phyloP scores from a whole-genome alignment of 2,329 filamentous ascomycete species.

The Claviceps humidiphila region DNA sequence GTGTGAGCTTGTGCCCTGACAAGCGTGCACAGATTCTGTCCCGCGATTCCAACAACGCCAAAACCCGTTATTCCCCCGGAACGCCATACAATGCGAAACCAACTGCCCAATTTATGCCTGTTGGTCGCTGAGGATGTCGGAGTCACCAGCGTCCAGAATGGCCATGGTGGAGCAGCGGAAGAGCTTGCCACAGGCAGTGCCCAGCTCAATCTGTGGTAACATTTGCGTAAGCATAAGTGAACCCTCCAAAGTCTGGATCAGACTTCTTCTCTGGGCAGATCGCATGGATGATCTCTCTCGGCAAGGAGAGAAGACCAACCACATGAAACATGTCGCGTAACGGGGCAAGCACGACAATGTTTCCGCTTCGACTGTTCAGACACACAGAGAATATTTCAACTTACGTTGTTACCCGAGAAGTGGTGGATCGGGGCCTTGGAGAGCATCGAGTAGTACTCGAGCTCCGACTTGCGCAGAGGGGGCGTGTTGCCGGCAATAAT shows the following conservation, averaged over 20 bases:
- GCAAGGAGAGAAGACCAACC: slow-evolving; percentile 2
- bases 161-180: slow-evolving; percentile 98
- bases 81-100: slow-evolving; percentile 27
- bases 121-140: slow-evolving; percentile 83
- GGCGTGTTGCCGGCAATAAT: slow-evolving; percentile 90
- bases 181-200: slow-evolving; percentile 96
- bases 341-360: not conserved
- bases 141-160: slow-evolving; percentile 94
- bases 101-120: slow-evolving; percentile 35
- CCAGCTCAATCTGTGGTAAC: slow-evolving; percentile 74
- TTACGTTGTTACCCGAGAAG: slow-evolving; percentile 97
- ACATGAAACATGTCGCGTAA: not conserved
- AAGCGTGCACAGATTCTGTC: too few relatives aligned
- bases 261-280: slow-evolving; percentile 87
- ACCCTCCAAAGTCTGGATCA: slow-evolving; percentile 79
- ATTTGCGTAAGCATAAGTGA: slow-evolving; percentile 43
- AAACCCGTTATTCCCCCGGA: slow-evolving; percentile 25
- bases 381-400: slow-evolving; percentile 26
- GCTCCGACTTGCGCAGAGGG: slow-evolving; percentile 93
- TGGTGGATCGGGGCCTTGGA: slow-evolving; percentile 94
- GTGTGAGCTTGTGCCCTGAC: too few relatives aligned
- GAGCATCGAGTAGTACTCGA: slow-evolving; percentile 90
- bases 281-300: slow-evolving; percentile 18
- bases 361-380: not conserved
- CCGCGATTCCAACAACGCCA: slow-evolving; percentile 6